A percentile compares a stretch with the other conserved stretches of the same genome.
Evolutionary conservation across 306 rosid species (phyloP).

Genomic region (Mimosa bimucronata): DNA sequence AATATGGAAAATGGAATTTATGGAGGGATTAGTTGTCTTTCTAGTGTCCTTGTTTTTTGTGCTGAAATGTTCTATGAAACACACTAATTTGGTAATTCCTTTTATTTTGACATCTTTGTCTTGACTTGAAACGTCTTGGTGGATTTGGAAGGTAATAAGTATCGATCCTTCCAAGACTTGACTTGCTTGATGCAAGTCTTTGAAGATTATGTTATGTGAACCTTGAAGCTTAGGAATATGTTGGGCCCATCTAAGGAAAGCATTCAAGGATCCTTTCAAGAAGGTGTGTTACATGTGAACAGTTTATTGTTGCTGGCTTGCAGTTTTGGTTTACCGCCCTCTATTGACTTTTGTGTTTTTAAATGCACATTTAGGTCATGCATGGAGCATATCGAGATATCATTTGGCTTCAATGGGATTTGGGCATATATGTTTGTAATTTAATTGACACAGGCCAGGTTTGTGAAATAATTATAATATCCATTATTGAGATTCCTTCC

Average conservation of each 20-base stretch:
- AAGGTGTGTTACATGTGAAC: conserved; percentile 64
- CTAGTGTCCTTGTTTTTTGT: background rate
- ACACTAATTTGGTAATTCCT: too few species aligned
- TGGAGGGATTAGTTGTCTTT: background rate
- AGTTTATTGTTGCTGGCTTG: conserved; percentile 11
- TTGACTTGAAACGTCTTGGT: conserved; percentile 54
- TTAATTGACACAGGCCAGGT: conserved; percentile 98
- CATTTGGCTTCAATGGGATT: conserved; percentile 93
- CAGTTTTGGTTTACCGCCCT: background rate
- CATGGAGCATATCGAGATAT: conserved; percentile 97
- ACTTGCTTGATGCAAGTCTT: conserved; percentile 98
- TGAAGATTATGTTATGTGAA: conserved; percentile 88
- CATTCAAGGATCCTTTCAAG: conserved; percentile 88
- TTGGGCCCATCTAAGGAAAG: conserved; percentile 92
- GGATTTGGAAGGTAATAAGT: conserved; percentile 96
- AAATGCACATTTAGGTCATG: conserved; percentile 71
- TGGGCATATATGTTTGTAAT: conserved; percentile 93
- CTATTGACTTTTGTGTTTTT: conserved; percentile 25
- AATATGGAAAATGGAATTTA: too few species aligned
- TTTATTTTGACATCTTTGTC: conserved; percentile 29
- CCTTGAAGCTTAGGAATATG: conserved; percentile 79
- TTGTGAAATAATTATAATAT: conserved; percentile 35
- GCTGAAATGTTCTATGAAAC: background rate
- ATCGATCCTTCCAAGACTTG: conserved; percentile 95
- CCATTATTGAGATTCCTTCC: conserved; percentile 23